These are phyloP conservation scores for Taphrina communis DNA, from an alignment of 1,139 yeast genomes.

Conservation along the genomic window DNA sequence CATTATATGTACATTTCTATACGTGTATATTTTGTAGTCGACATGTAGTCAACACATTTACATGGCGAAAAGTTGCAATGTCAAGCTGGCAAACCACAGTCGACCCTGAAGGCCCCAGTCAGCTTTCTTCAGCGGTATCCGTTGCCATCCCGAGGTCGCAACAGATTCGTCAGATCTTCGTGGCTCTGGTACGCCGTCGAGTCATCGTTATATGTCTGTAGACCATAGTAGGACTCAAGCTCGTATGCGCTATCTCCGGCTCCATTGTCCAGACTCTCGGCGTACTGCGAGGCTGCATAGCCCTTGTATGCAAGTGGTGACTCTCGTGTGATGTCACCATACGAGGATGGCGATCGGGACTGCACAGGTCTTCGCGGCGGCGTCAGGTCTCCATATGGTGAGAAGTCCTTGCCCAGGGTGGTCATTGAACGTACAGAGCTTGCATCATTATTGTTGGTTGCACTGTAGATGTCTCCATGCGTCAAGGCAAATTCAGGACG, in stretches of 20 bases:
- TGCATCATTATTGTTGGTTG: conserved; percentile 1
- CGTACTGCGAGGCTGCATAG: conserved; percentile 10
- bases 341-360: not conserved
- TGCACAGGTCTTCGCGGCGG: conserved; percentile 6
- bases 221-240: conserved; percentile 2
- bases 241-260: conserved; percentile 5
- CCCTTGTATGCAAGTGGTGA: conserved; percentile 19
- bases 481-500: conserved; percentile 43
- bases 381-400: conserved; percentile 9
- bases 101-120: too few species aligned
- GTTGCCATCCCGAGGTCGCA: not conserved
- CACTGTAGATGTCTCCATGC: conserved; percentile 13
- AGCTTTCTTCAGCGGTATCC: not conserved
- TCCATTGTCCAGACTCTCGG: not conserved
- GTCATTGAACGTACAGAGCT: conserved; percentile 9
- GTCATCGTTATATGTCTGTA: not conserved
- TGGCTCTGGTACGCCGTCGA: conserved; percentile 10
- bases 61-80: too few species aligned
- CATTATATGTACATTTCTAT: too few species aligned
- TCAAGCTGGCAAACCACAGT: too few species aligned
- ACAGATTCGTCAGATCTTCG: conserved; percentile 20
- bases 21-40: too few species aligned
- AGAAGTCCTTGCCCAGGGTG: not conserved
- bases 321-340: conserved; percentile 3
- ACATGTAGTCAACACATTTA: too few species aligned